These are phyloP conservation scores for Phytophthora multivora DNA, from an alignment of 352 stramenopile genomes.

Conservation along the genomic window DNA sequence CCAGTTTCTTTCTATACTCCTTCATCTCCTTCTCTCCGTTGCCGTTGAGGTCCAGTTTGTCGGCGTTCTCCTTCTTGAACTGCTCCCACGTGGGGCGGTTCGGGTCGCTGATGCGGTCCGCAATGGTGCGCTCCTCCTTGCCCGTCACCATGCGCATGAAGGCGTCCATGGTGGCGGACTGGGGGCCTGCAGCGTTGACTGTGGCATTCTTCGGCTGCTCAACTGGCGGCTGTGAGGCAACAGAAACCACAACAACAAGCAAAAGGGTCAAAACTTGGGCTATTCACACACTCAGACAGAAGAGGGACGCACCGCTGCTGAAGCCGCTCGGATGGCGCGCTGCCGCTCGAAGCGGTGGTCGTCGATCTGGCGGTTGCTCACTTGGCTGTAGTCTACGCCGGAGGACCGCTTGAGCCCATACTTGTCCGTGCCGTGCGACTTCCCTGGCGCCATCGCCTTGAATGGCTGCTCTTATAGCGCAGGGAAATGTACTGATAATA, in stretches of 20 bases:
- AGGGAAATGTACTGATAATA: no score
- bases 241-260: not conserved
- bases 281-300: not conserved
- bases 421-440: conserved; percentile 41
- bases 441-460: conserved; percentile 14
- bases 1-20: conserved; percentile 92
- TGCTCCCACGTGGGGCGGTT: conserved; percentile 96
- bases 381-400: conserved; percentile 84
- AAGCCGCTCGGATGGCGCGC: conserved; percentile 50
- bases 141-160: conserved; percentile 94
- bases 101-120: conserved; percentile 92
- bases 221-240: conserved; percentile 15
- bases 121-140: conserved; percentile 93
- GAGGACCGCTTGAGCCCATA: conserved; percentile 80
- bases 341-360: conserved; percentile 85
- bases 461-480: not conserved
- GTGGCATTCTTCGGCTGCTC: conserved; percentile 21
- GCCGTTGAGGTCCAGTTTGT: conserved; percentile 90
- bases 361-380: conserved; percentile 83
- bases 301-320: conserved; percentile 31
- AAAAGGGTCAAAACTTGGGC: not conserved
- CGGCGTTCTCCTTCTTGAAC: conserved; percentile 96
- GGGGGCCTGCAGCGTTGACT: conserved; percentile 12
- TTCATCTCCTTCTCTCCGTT: conserved; percentile 94
- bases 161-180: conserved; percentile 91